Base-by-base conservation (phyloP, 2,329 filamentous ascomycete species). In the Ceratocystis cacaofunesta region DNA sequence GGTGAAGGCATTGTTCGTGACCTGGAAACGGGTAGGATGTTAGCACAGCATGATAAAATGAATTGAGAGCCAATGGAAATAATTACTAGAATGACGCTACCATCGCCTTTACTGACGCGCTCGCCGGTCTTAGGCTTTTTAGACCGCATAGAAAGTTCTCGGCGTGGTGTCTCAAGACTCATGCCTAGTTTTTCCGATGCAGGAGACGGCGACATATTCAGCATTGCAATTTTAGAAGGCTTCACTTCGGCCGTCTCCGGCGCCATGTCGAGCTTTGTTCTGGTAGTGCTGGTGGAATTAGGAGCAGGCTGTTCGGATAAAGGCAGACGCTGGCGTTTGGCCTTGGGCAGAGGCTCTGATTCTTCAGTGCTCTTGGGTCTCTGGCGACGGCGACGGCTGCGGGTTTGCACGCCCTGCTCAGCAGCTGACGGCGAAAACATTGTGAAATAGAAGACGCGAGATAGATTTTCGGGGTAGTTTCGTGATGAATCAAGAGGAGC, bases 1-100 rank as follows among this genome's bases (percentile, higher is more conserved):
- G 55, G 83, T 87, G 73, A 94, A 96, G 69, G 89, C 89, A 72
- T 86, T 85, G 72, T 89, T 96, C 72, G 85, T 90, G 48, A 89
- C 90, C 88, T 95, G 68, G 44, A 46, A n/a, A 64, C 62, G 64
- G 70, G 52, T 17, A 1, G 10, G 8, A 30, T 17, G 52, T 57
- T 57, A 57, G 52, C 52, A 57, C 6, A 17, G 2, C 22, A 55
- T 32, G 25, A 36, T 8, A 4, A 15, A n/a, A 55, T 25, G 50
- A 25, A 25, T 25, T 55, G 22, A 17, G 28, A 36, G 36, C 5
- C 30, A 65, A 30, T 10, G 58, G 22, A 12, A 46, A 46, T 65
- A 66, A 48, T 44, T 77, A 89, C 86, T 75, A 90, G 73, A 70
- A 87, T 78, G 68, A 84, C 78, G 70, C 83, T 86, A 41, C 85